phyloP scores from a whole-genome alignment of 2,329 filamentous ascomycete genomes.

The Herpotrichia juniperi region DNA sequence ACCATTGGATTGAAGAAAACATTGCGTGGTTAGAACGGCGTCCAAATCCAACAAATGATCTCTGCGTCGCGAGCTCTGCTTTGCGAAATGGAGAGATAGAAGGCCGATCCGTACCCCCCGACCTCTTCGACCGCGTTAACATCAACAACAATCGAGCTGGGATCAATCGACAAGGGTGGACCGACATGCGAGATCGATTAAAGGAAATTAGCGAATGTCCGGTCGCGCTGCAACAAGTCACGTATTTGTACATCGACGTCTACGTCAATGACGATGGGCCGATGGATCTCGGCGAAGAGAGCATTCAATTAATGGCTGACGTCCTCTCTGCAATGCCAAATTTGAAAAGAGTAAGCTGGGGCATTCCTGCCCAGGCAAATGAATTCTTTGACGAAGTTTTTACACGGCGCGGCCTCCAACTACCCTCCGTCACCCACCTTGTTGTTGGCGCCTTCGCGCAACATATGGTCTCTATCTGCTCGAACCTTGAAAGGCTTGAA shows the following conservation, averaged over 20 bases:
- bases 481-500: conserved; percentile 1
- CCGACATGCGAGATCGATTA: conserved; percentile 2
- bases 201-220: conserved; percentile 8
- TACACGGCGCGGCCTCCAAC: background rate
- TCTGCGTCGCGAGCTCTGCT: background rate
- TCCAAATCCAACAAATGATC: background rate
- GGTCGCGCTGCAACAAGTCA: conserved; percentile 8
- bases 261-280: background rate
- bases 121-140: conserved; percentile 3
- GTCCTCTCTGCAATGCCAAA: conserved; percentile 5
- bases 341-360: conserved; percentile 2
- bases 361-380: background rate
- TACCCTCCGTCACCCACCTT: conserved; percentile 1
- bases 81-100: background rate
- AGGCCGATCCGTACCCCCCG: conserved; percentile 1
- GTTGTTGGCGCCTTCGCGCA: background rate
- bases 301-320: conserved; percentile 1
- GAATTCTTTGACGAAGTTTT: conserved; percentile 1
- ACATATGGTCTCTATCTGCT: conserved; percentile 2
- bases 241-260: conserved; percentile 5
- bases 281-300: background rate
- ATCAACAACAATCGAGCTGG: conserved; percentile 8
- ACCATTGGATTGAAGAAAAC: conserved; percentile 6
- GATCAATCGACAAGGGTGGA: conserved; percentile 4
- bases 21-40: background rate